Evolutionary conservation across 495 filamentous ascomycete species (phyloP).

Genomic region (Hypoxylon fragiforme): DNA sequence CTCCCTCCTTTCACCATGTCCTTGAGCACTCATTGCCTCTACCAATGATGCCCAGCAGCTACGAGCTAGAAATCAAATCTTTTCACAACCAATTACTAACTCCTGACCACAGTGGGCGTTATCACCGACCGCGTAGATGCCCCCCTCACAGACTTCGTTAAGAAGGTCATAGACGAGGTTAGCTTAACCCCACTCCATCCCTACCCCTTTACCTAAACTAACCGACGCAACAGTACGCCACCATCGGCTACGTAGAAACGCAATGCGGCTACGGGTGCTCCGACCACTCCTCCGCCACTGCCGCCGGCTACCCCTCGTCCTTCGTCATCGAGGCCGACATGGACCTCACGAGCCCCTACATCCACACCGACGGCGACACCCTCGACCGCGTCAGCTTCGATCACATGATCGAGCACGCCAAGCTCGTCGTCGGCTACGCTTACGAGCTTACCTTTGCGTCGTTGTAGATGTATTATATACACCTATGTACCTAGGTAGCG

Average conservation of each 20-base stretch:
- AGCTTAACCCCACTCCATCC: slow-evolving; percentile 16
- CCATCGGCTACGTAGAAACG: slow-evolving; percentile 82
- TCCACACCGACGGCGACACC: slow-evolving; percentile 38
- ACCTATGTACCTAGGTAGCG: not conserved
- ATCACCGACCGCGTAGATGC: slow-evolving; percentile 38
- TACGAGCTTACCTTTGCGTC: slow-evolving; percentile 25
- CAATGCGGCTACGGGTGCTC: slow-evolving; percentile 72
- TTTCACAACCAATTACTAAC: slow-evolving; percentile 1
- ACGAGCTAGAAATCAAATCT: not conserved
- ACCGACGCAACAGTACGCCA: slow-evolving; percentile 51
- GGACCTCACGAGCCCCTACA: slow-evolving; percentile 24
- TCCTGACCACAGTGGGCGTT: slow-evolving; percentile 25
- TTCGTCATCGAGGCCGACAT: slow-evolving; percentile 41
- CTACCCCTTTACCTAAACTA: not conserved
- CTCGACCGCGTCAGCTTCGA: slow-evolving; percentile 26
- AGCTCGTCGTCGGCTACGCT: slow-evolving; percentile 27
- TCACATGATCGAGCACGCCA: slow-evolving; percentile 26
- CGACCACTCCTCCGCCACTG: slow-evolving; percentile 38
- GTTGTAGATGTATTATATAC: too few relatives aligned
- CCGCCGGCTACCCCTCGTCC: slow-evolving; percentile 36
- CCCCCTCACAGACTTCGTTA: slow-evolving; percentile 33
- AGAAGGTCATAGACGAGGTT: slow-evolving; percentile 25
- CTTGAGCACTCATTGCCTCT: not conserved
- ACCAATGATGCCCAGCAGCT: not conserved
- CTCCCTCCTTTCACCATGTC: not conserved